phyloP scores from a whole-genome alignment of 2,329 filamentous ascomycete species.

The Aspergillus latus region DNA sequence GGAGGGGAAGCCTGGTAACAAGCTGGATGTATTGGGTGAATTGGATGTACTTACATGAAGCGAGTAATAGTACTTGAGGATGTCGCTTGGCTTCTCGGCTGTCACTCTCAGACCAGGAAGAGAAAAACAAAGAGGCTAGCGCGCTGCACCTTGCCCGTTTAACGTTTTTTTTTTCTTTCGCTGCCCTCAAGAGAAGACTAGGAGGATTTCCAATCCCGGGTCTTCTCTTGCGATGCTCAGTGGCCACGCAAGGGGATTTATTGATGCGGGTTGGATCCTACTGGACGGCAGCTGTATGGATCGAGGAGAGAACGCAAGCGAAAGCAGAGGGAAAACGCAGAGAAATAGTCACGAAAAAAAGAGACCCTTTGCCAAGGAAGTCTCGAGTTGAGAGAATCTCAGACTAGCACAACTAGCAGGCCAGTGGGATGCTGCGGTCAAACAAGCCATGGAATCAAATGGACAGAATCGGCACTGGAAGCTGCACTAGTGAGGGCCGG shows the following conservation, averaged over 20 bases:
- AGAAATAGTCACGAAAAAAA: constrained; percentile 13
- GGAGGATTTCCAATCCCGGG: constrained; percentile 20
- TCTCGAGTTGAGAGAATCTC: constrained; percentile 2
- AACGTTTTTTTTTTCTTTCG: constrained; percentile 15
- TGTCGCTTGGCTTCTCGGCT: background rate
- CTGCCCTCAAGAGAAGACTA: constrained; percentile 5
- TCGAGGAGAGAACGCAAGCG: background rate
- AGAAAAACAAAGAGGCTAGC: constrained; percentile 25
- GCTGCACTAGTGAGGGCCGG: constrained; percentile 23
- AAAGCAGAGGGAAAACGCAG: constrained; percentile 14
- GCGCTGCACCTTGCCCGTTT: constrained; percentile 25
- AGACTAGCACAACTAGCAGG: constrained; percentile 17
- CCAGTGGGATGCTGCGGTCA: constrained; percentile 19
- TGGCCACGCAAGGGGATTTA: constrained; percentile 21
- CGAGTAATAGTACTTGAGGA: constrained; percentile 11
- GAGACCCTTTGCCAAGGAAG: constrained; percentile 11
- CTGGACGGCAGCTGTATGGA: constrained; percentile 15
- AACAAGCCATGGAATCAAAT: constrained; percentile 23
- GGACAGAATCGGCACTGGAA: constrained; percentile 13
- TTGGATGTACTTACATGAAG: constrained; percentile 1
- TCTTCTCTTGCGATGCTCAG: constrained; percentile 14
- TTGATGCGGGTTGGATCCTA: constrained; percentile 14
- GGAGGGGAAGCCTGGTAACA: constrained; percentile 1
- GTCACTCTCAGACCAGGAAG: constrained; percentile 13
- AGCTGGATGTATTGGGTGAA: background rate